A percentile compares a stretch with the other conserved stretches of the same genome.
These are phyloP conservation scores for Peribolospora kevripleyi DNA, from an alignment of 768 basidiomycete species.

Conservation along the genomic window DNA sequence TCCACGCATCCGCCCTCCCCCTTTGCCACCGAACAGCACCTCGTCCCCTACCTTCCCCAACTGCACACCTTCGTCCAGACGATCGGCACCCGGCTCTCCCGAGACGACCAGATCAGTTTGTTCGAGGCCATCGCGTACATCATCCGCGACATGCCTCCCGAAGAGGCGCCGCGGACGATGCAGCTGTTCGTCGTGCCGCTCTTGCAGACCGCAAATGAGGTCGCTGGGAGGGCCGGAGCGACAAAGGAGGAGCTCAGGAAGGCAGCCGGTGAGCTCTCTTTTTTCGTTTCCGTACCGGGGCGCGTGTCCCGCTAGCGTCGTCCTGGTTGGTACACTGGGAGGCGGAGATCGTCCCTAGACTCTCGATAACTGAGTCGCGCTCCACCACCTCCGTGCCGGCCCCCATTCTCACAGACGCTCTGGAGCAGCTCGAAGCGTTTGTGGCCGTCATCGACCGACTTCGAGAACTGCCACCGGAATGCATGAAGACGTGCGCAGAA, in stretches of 20 bases:
- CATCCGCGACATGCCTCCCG: slow-evolving; percentile 80
- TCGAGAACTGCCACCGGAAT: slow-evolving; percentile 54
- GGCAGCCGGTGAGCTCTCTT: slow-evolving; percentile 33
- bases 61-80: slow-evolving; percentile 67
- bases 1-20: background rate
- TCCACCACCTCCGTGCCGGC: background rate
- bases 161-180: slow-evolving; percentile 60
- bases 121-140: slow-evolving; percentile 91
- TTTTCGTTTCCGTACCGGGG: too few species aligned
- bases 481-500: slow-evolving; percentile 50
- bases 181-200: slow-evolving; percentile 69
- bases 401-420: slow-evolving; percentile 31
- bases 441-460: slow-evolving; percentile 45
- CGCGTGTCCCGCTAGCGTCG: too few species aligned
- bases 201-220: slow-evolving; percentile 44
- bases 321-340: too few species aligned
- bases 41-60: slow-evolving; percentile 74
- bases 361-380: background rate
- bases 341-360: background rate
- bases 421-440: slow-evolving; percentile 88
- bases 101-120: slow-evolving; percentile 73
- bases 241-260: slow-evolving; percentile 47
- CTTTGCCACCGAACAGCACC: slow-evolving; percentile 31
- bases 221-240: slow-evolving; percentile 30
- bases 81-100: slow-evolving; percentile 49